phyloP scores from a whole-genome alignment of 2,329 filamentous ascomycete species.

The Claviceps pusilla region DNA sequence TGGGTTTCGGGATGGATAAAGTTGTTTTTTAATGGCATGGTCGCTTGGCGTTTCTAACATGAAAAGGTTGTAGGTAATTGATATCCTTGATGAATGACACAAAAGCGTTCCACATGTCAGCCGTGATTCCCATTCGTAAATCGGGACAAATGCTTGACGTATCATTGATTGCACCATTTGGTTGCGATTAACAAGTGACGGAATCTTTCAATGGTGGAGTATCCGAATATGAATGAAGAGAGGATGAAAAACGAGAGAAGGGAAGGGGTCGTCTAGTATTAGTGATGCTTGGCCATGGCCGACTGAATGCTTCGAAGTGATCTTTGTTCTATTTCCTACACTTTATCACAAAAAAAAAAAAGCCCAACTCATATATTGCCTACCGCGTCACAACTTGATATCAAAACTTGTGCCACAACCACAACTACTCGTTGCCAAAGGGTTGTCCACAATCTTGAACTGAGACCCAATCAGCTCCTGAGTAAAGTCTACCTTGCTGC shows the following conservation, averaged over 20 bases:
- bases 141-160: too few relatives aligned
- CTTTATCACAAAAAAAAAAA: not conserved
- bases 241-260: not conserved
- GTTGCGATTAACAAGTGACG: not conserved
- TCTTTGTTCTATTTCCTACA: not conserved
- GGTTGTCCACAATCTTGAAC: slow-evolving; percentile 94
- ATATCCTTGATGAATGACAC: slow-evolving; percentile 26
- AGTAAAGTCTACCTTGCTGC: slow-evolving; percentile 91
- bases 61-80: slow-evolving; percentile 24
- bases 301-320: not conserved
- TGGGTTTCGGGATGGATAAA: slow-evolving; percentile 15
- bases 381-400: slow-evolving; percentile 47
- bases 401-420: slow-evolving; percentile 97
- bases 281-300: not conserved
- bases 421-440: slow-evolving; percentile 80
- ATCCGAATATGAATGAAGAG: not conserved
- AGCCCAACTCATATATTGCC: not conserved
- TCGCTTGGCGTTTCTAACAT: slow-evolving; percentile 26
- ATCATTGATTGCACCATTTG: not conserved
- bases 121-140: not conserved
- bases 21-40: slow-evolving; percentile 13
- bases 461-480: slow-evolving; percentile 80
- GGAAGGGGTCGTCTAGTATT: not conserved
- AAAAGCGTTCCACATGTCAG: slow-evolving; percentile 19
- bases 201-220: not conserved